These are phyloP conservation scores for Penicillium ucsense DNA, from an alignment of 495 filamentous ascomycete genomes.

Conservation along the genomic window DNA sequence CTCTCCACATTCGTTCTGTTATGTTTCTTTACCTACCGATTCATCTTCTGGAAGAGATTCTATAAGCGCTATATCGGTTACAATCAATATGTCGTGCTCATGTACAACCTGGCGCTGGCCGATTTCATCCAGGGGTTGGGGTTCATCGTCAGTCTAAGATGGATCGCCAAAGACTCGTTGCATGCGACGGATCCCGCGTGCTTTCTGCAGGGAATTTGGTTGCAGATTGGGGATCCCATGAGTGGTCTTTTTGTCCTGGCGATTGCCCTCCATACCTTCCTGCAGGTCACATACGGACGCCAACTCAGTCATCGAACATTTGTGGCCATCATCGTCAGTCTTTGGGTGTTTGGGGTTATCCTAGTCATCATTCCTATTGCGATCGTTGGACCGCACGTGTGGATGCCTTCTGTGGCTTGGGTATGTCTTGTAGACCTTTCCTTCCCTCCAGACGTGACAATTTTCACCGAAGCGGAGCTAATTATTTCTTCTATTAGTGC, in stretches of 20 bases:
- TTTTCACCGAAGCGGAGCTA: neutral
- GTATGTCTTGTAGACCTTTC: constrained; percentile 29
- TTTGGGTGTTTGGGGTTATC: constrained; percentile 49
- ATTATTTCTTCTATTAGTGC: constrained; percentile 33
- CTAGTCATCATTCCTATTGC: constrained; percentile 43
- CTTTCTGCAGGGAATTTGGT: constrained; percentile 55
- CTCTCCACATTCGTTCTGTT: constrained; percentile 38
- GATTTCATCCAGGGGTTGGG: constrained; percentile 55
- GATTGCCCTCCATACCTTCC: constrained; percentile 54
- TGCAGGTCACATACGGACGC: constrained; percentile 43
- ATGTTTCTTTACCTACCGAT: constrained; percentile 39
- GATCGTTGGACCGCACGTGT: constrained; percentile 42
- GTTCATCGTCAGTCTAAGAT: constrained; percentile 50
- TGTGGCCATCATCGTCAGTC: constrained; percentile 28
- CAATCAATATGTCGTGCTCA: constrained; percentile 62
- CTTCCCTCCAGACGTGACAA: neutral
- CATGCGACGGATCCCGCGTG: constrained; percentile 42
- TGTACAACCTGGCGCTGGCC: constrained; percentile 60
- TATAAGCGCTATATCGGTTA: constrained; percentile 26
- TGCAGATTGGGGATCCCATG: constrained; percentile 54
- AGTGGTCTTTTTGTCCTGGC: constrained; percentile 55
- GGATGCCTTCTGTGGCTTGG: constrained; percentile 48
- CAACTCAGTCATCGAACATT: constrained; percentile 40
- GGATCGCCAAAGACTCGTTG: constrained; percentile 43
- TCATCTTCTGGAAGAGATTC: constrained; percentile 40